Conservation (phyloP, 2,329 filamentous ascomycete species). For the Fusarium anguioides region DNA sequence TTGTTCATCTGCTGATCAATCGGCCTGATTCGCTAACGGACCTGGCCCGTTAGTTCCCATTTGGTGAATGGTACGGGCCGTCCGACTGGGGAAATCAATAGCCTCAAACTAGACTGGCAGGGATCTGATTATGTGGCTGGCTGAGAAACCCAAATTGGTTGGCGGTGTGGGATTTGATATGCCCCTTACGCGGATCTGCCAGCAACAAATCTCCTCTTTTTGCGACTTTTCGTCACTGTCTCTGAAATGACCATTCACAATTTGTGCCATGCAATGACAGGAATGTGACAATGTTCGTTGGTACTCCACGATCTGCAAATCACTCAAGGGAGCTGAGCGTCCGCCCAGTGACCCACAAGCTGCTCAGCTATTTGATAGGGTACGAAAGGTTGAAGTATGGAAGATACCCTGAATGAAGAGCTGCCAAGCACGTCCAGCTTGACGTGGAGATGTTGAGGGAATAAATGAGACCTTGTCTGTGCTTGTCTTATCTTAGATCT, state of each 20-base stretch:
- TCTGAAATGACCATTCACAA: not conserved
- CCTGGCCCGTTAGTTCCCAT: not conserved
- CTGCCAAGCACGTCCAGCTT: too few species aligned
- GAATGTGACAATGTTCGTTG: not conserved
- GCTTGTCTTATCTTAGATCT: not conserved
- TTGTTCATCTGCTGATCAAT: not conserved
- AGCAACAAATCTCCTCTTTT: too few species aligned
- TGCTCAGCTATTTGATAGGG: too few species aligned
- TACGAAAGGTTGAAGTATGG: too few species aligned
- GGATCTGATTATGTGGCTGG: not conserved
- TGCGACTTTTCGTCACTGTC: too few species aligned
- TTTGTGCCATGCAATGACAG: too few species aligned
- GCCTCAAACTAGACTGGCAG: not conserved
- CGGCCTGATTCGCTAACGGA: not conserved
- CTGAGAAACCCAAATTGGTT: slow-evolving; percentile 21
- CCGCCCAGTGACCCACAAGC: too few species aligned
- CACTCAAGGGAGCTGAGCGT: not conserved
- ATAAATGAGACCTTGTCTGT: not conserved
- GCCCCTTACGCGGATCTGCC: not conserved
- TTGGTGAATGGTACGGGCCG: slow-evolving; percentile 1
- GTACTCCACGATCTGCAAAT: not conserved
- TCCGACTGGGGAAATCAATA: not conserved
- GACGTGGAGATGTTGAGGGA: too few species aligned
- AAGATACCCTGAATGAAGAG: too few species aligned
- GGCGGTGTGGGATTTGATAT: not conserved